Conservation (phyloP, 306 rosid genomes). For the Medicago ruthenica region DNA sequence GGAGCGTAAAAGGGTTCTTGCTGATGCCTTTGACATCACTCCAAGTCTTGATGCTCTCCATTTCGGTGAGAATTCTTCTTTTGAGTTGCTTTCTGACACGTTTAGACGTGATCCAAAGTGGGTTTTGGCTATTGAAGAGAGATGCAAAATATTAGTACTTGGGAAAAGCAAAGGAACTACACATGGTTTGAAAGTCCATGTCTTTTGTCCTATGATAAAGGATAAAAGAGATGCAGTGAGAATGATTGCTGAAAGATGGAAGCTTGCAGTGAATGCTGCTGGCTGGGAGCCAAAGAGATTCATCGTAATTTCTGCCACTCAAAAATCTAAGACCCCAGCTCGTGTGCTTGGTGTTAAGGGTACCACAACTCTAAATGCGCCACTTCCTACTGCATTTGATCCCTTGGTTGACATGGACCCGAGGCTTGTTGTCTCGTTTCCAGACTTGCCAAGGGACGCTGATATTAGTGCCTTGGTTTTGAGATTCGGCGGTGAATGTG, state of each 20-base stretch:
- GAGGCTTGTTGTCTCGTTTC: constrained; percentile 87
- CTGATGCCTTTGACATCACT: constrained; percentile 86
- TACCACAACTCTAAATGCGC: constrained; percentile 50
- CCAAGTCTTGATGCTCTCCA: constrained; percentile 86
- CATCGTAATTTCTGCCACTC: constrained; percentile 70
- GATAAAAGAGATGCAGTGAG: constrained; percentile 87
- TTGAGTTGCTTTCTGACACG: constrained; percentile 72
- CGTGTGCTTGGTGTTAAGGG: constrained; percentile 87
- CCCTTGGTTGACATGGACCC: constrained; percentile 90
- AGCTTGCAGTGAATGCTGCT: constrained; percentile 71
- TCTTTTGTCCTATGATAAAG: constrained; percentile 85
- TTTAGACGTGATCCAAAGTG: constrained; percentile 85
- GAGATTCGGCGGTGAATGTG: constrained; percentile 96
- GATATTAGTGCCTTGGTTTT: constrained; percentile 88
- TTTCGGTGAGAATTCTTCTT: constrained; percentile 70
- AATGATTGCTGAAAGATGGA: constrained; percentile 90
- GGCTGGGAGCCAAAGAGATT: constrained; percentile 98
- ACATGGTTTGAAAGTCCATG: constrained; percentile 75
- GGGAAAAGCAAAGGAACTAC: constrained; percentile 74
- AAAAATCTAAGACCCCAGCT: constrained; percentile 80
- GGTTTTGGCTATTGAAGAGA: constrained; percentile 92
- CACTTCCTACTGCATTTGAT: constrained; percentile 70
- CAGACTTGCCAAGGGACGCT: constrained; percentile 89
- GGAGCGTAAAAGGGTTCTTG: constrained; percentile 89
- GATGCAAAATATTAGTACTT: constrained; percentile 85